Evolutionary conservation across 768 basidiomycete genomes (phyloP).

Genomic region (Boletus reticulatus): DNA sequence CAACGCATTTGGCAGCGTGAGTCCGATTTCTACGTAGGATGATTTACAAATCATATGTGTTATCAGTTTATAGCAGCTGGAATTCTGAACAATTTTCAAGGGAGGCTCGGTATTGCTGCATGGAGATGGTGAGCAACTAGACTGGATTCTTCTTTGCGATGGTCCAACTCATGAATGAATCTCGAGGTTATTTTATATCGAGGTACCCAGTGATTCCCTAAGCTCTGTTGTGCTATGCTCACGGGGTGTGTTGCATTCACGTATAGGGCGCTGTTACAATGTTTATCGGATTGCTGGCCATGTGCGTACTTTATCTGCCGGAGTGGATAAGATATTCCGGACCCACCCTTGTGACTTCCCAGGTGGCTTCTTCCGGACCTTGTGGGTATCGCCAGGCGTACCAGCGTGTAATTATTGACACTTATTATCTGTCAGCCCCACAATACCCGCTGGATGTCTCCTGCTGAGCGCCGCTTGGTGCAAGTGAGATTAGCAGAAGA

Average conservation of each 20-base stretch:
- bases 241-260: neutral
- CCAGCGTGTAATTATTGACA: too few species aligned
- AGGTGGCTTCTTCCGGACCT: conserved; percentile 62
- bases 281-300: conserved; percentile 51
- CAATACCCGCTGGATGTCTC: conserved; percentile 60
- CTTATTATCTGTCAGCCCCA: conserved; percentile 39
- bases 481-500: conserved; percentile 68
- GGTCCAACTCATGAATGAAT: neutral
- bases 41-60: neutral
- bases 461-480: conserved; percentile 52
- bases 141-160: neutral
- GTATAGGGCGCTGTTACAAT: conserved; percentile 63
- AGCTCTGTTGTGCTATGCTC: too few species aligned
- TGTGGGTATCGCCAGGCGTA: conserved; percentile 32
- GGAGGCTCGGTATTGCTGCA: conserved; percentile 59
- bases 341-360: neutral
- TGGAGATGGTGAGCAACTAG: conserved; percentile 60
- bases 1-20: conserved; percentile 64
- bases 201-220: conserved; percentile 33
- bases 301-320: conserved; percentile 33
- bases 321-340: neutral
- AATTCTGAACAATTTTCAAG: conserved; percentile 67
- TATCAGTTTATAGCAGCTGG: conserved; percentile 71
- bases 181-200: conserved; percentile 67
- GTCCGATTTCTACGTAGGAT: conserved; percentile 15